Evolutionary conservation across 345 rosid genomes (phyloP).

Genomic region (Hevea brasiliensis): DNA sequence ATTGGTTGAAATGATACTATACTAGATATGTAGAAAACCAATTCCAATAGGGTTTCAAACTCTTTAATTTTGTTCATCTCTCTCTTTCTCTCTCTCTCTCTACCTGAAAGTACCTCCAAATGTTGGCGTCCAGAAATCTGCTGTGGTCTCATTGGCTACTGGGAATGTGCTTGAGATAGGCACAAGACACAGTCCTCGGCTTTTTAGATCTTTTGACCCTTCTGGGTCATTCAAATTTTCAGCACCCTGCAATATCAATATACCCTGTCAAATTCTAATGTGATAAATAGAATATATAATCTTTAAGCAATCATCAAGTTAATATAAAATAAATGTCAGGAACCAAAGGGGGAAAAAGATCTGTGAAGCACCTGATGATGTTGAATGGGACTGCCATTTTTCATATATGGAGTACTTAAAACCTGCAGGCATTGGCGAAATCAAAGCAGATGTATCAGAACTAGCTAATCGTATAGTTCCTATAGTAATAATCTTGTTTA

Average conservation of each 20-base stretch:
- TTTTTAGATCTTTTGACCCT: constrained; percentile 23
- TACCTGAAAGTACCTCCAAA: constrained; percentile 35
- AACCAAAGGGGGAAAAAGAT: background rate
- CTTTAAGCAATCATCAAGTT: no score
- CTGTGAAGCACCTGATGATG: constrained; percentile 19
- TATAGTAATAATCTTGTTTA: no score
- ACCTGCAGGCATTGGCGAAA: constrained; percentile 15
- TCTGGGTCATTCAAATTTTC: constrained; percentile 13
- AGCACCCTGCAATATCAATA: background rate
- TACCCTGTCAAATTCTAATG: no score
- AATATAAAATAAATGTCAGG: background rate
- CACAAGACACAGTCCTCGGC: constrained; percentile 34
- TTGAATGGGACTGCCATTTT: constrained; percentile 24
- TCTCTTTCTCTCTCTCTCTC: background rate
- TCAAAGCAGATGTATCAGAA: background rate
- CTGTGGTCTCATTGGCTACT: constrained; percentile 29
- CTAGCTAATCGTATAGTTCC: no score
- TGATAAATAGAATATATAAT: no score
- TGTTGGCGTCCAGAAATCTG: constrained; percentile 38
- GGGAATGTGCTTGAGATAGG: constrained; percentile 36
- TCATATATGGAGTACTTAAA: constrained; percentile 30
- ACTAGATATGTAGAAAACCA: no score
- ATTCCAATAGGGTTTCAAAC: no score
- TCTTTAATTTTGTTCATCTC: no score
- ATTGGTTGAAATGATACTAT: no score